Evolutionary conservation across 2,329 filamentous ascomycete species (phyloP).

Genomic region (Juglanconis juglandina): DNA sequence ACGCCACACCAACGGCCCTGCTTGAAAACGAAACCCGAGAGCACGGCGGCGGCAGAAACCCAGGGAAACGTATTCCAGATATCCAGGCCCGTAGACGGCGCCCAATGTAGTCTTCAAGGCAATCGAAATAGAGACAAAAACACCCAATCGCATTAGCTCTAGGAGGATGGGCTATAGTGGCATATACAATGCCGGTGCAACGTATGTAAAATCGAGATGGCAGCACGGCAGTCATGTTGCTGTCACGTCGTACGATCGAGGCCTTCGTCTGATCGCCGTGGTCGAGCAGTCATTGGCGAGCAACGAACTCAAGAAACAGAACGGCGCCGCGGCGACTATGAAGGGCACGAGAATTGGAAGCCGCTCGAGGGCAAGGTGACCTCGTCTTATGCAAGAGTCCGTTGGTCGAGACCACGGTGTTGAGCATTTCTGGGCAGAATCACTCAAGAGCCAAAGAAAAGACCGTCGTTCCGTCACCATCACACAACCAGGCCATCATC

Average conservation of each 20-base stretch:
- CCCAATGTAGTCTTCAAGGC: too few relatives aligned
- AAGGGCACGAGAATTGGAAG: background rate
- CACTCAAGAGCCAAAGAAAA: too few relatives aligned
- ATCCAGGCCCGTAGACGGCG: background rate
- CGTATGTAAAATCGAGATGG: background rate
- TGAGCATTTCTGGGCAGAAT: too few relatives aligned
- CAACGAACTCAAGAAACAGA: background rate
- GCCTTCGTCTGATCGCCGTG: background rate
- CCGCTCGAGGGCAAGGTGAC: background rate
- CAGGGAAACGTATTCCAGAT: background rate
- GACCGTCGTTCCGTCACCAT: too few relatives aligned
- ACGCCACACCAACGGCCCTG: too few relatives aligned
- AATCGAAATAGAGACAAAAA: background rate
- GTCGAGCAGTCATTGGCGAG: slow-evolving; percentile 1
- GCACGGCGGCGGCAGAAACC: background rate
- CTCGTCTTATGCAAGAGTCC: background rate
- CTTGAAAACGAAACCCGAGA: background rate
- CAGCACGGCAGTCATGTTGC: background rate
- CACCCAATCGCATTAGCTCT: background rate
- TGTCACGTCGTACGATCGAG: background rate
- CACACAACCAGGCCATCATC: too few relatives aligned
- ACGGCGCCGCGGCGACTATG: background rate
- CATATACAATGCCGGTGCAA: background rate
- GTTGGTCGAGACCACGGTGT: background rate
- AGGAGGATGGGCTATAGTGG: background rate